These are phyloP conservation scores for Pseudofabraea citricarpa DNA, from an alignment of 2,329 filamentous ascomycete species.

Conservation along the genomic window DNA sequence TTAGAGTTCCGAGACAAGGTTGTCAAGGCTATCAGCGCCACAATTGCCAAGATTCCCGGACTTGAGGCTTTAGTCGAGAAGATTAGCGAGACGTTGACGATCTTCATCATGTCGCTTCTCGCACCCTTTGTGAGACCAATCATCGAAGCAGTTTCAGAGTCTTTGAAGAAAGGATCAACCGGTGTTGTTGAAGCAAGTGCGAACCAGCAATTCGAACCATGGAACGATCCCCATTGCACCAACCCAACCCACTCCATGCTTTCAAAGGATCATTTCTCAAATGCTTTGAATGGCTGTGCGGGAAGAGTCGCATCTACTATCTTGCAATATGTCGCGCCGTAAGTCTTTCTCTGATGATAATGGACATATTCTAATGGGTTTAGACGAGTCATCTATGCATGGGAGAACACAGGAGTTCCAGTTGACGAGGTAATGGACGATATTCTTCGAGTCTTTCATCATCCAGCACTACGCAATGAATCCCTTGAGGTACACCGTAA, in stretches of 20 bases:
- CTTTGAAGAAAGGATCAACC: constrained; percentile 80
- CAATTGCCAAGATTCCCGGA: constrained; percentile 88
- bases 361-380: constrained; percentile 16
- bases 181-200: constrained; percentile 63
- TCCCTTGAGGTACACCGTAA: constrained; percentile 73
- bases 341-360: constrained; percentile 46
- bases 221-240: constrained; percentile 69
- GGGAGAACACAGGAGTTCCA: constrained; percentile 80
- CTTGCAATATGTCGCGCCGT: constrained; percentile 81
- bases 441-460: constrained; percentile 80
- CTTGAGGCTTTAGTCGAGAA: constrained; percentile 87
- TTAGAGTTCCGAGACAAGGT: constrained; percentile 91
- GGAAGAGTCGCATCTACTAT: constrained; percentile 70
- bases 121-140: constrained; percentile 90
- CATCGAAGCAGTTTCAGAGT: constrained; percentile 79
- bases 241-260: constrained; percentile 81
- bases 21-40: constrained; percentile 76
- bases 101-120: constrained; percentile 86
- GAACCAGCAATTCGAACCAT: constrained; percentile 73
- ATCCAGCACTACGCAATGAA: constrained; percentile 76
- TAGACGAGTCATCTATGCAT: constrained; percentile 80
- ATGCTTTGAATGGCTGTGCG: constrained; percentile 72
- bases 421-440: constrained; percentile 82
- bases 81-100: constrained; percentile 86
- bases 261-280: constrained; percentile 81